Base-by-base conservation (phyloP, 2,329 filamentous ascomycete species). In the Aspergillus hortae region DNA sequence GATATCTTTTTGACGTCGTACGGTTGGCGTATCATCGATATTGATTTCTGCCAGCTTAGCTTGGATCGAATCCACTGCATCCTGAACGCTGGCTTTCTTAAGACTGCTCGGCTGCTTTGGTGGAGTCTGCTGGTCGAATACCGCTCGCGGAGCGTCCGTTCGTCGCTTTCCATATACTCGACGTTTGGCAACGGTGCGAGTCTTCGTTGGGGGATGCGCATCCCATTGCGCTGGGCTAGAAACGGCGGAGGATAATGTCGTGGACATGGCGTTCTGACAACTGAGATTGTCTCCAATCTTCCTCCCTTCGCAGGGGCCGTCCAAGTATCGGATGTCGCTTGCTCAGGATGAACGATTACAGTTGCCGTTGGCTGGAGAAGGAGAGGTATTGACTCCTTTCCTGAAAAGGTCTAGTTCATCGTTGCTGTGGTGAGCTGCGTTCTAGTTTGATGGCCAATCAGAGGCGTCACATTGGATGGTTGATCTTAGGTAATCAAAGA, bases 91-190 rank as follows among this genome's bases (percentile, higher is more conserved):
- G 27, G 27, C 7, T 11, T 30, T 11, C 27, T 11, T 2, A 11
- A 30, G 27, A 30, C 27, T 30, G 11, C 27, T 4, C 47, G 19
- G 10, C 48, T 53, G 50, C 40, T 56, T 64, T 4, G 49, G 50
- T 10, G 64, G 65, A 46, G 68, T 68, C 23, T 57, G 57, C 15
- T 69, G 56, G 12, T 68, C 69, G 14, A 72, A 65, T 1, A 71
- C 68, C 3, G 69, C 68, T n/a, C 64, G 58, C 0, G 70, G 64
- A 2, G 68, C 66, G 55, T 71, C 66, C 15, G 55, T 61, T 33
- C 58, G 62, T 44, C 64, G 57, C 46, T 71, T 71, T 11, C 69
- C 70, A 36, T 72, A 71, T 10, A 73, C 70, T 50, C 59, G 65
- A 46, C 64, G 59, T 17, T 67, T 64, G 6, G 63, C 55, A 23